Base-by-base conservation (phyloP, 768 basidiomycete species). In the Psilocybe sp. region DNA sequence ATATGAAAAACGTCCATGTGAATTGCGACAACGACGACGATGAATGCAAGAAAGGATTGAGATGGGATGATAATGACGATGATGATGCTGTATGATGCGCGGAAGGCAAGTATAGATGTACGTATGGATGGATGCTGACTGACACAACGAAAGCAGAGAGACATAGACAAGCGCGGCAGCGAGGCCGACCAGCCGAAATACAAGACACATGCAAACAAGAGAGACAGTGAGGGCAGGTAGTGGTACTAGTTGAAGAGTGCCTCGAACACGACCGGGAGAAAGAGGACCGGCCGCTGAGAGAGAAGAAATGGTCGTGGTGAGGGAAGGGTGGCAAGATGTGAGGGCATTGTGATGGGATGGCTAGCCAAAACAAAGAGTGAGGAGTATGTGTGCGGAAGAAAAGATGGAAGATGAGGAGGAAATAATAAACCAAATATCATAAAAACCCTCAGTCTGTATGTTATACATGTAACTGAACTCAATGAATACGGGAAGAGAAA, bases 391-490 rank as follows among this genome's bases (percentile, higher is more conserved):
- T 15, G 20, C 19, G 34, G 44, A 44, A 40, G 50, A 46, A 53
- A 28, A 49, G 41, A 32, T 39, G 42, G n/a, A 45, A 36, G 44
- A 46, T 16, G 34, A 23, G 13, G 14, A 47, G 38, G 40, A 48
- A 42, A 56, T 43, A 49, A 46, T 55, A 51, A 50, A 54, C 49
- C 52, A 59, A 56, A 56, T 56, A 54, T 54, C 52, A 56, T 56
- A 56, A 51, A 55, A 55, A 40, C 57, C 54, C 47, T 50, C 52
- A 53, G 50, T 52, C 57, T 55, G 54, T 53, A 53, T 55, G 59
- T 54, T 57, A 55, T 54, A 58, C 53, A 56, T 54, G 53, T 39
- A 47, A 47, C 40, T 43, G 40, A 42, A 47, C 45, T 28, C 23
- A 28, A 51, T 18, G 54, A 46, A 44, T 46, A 51, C 37, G 48